Percentiles rank a stretch among this genome's conserved stretches.
Evolutionary conservation across 805 yeast species (phyloP).

Genomic region (Zygosaccharomyces pseudorouxii): DNA sequence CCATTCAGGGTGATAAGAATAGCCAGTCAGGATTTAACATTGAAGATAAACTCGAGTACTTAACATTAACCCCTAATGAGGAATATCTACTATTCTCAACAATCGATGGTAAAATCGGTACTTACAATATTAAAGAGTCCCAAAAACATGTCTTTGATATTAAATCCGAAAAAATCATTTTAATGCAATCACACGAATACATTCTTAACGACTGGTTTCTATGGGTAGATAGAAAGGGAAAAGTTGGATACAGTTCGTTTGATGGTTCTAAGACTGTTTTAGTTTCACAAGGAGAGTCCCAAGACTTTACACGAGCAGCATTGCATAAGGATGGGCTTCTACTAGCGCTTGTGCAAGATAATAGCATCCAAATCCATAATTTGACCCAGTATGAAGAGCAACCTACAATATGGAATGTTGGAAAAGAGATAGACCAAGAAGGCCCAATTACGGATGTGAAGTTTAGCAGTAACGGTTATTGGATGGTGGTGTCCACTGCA

Average conservation of each 20-base stretch:
- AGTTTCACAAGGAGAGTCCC: slow-evolving; percentile 4
- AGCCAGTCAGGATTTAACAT: slow-evolving; percentile 1
- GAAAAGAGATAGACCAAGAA: slow-evolving; percentile 12
- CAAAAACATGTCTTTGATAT: neutral
- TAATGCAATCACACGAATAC: slow-evolving; percentile 14
- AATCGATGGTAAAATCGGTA: slow-evolving; percentile 5
- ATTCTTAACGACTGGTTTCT: slow-evolving; percentile 15
- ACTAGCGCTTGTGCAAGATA: slow-evolving; percentile 23
- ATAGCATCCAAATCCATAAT: slow-evolving; percentile 14
- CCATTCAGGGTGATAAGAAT: neutral
- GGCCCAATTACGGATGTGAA: slow-evolving; percentile 14
- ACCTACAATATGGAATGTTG: slow-evolving; percentile 14
- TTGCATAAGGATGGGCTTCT: slow-evolving; percentile 40
- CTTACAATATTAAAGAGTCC: neutral
- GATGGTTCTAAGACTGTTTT: slow-evolving; percentile 7
- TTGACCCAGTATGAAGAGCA: slow-evolving; percentile 13
- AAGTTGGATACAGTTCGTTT: slow-evolving; percentile 12
- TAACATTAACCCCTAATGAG: slow-evolving; percentile 4
- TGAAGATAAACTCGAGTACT: slow-evolving; percentile 2
- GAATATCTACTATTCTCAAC: slow-evolving; percentile 6
- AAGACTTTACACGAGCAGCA: slow-evolving; percentile 7
- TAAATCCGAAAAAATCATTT: slow-evolving; percentile 10
- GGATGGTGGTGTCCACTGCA: slow-evolving; percentile 27
- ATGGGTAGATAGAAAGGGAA: slow-evolving; percentile 19
- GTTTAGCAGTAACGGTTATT: slow-evolving; percentile 33